Conservation (phyloP, 2,329 filamentous ascomycete species). For the Cladosporium halotolerans region DNA sequence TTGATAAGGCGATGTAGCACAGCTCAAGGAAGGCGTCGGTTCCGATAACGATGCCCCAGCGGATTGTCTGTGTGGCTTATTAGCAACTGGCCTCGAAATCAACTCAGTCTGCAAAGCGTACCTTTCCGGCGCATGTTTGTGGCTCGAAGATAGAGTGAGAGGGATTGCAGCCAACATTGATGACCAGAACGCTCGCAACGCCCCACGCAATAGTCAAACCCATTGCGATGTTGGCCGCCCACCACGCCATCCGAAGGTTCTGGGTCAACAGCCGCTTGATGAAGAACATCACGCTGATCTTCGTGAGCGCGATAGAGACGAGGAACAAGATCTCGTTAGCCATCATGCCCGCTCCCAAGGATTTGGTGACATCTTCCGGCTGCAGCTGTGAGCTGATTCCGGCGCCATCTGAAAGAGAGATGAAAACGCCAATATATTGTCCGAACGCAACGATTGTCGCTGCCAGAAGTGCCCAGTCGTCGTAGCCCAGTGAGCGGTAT, state of each 20-base stretch:
- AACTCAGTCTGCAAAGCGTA: background rate
- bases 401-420: constrained; percentile 16
- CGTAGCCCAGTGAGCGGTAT: constrained; percentile 21
- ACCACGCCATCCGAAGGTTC: constrained; percentile 19
- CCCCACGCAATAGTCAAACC: constrained; percentile 21
- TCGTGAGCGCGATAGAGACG: constrained; percentile 21
- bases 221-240: constrained; percentile 14
- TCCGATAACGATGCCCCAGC: constrained; percentile 23
- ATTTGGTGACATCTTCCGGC: constrained; percentile 8
- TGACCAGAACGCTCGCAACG: constrained; percentile 20
- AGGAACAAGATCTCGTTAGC: constrained; percentile 25
- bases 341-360: constrained; percentile 19
- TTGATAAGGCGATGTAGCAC: constrained; percentile 18
- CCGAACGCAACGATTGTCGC: constrained; percentile 19
- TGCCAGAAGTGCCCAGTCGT: constrained; percentile 25
- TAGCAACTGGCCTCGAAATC: background rate
- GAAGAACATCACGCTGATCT: constrained; percentile 26
- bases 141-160: constrained; percentile 14
- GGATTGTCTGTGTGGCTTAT: constrained; percentile 12
- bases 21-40: constrained; percentile 26
- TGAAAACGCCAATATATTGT: constrained; percentile 21
- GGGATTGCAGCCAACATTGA: constrained; percentile 18
- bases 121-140: constrained; percentile 17
- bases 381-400: constrained; percentile 18
- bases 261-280: constrained; percentile 28